Evolutionary conservation across 495 filamentous ascomycete genomes (phyloP).

Genomic region (Melanomma pulvis-pyrius): DNA sequence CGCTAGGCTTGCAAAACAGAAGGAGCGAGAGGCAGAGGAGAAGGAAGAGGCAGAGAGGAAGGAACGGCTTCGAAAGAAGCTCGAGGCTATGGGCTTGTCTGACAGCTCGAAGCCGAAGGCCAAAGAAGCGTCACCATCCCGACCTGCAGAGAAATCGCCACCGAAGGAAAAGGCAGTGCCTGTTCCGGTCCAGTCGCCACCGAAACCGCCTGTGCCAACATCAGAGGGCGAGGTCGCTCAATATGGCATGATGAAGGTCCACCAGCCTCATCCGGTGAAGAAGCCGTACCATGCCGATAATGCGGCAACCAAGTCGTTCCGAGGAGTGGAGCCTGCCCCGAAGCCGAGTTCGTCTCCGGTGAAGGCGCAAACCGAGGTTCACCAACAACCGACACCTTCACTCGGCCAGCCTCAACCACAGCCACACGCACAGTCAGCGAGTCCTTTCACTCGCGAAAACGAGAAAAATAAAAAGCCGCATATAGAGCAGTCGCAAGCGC

Average conservation of each 20-base stretch:
- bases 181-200: slow-evolving; percentile 35
- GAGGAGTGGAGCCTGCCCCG: slow-evolving; percentile 8
- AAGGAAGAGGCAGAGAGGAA: slow-evolving; percentile 75
- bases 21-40: slow-evolving; percentile 78
- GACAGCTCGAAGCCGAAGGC: slow-evolving; percentile 55
- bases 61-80: slow-evolving; percentile 80
- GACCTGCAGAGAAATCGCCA: slow-evolving; percentile 28
- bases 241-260: slow-evolving; percentile 45
- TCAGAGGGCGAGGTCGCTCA: slow-evolving; percentile 39
- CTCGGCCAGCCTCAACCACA: slow-evolving; percentile 8
- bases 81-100: slow-evolving; percentile 76
- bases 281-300: slow-evolving; percentile 13
- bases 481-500: slow-evolving; percentile 11
- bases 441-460: slow-evolving; percentile 18
- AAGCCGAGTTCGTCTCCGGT: slow-evolving; percentile 34
- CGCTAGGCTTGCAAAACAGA: slow-evolving; percentile 65
- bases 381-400: slow-evolving; percentile 22
- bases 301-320: slow-evolving; percentile 4
- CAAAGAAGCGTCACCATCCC: slow-evolving; percentile 26
- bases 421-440: not conserved
- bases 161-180: slow-evolving; percentile 32
- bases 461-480: slow-evolving; percentile 9
- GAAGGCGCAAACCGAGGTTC: slow-evolving; percentile 29
- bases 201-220: slow-evolving; percentile 39
- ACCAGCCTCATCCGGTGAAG: slow-evolving; percentile 40